Conservation (phyloP, 2,329 filamentous ascomycete genomes). For the Xylaria hypoxylon region DNA sequence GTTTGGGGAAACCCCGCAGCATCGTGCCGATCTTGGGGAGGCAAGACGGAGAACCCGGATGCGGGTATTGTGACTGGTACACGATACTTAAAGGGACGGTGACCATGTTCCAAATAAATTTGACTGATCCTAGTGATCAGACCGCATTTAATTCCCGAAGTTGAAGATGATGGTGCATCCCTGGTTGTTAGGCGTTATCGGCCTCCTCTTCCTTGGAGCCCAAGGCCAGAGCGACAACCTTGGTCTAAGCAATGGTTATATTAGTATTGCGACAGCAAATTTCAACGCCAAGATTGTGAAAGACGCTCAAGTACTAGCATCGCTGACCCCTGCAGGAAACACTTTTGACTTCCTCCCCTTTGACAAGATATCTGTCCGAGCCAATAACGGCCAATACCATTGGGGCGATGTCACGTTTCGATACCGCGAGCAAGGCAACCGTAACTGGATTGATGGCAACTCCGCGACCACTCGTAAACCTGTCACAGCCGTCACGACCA, state of each 20-base stretch:
- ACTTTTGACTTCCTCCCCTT: slow-evolving; percentile 67
- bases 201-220: slow-evolving; percentile 34
- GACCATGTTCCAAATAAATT: slow-evolving; percentile 9
- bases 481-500: slow-evolving; percentile 48
- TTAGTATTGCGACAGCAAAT: slow-evolving; percentile 55
- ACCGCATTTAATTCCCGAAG: neutral
- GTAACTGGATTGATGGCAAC: slow-evolving; percentile 60
- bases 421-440: slow-evolving; percentile 58
- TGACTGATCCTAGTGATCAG: slow-evolving; percentile 1
- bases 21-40: slow-evolving; percentile 26
- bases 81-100: slow-evolving; percentile 23
- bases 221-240: slow-evolving; percentile 51
- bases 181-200: slow-evolving; percentile 31
- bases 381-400: slow-evolving; percentile 66
- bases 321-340: slow-evolving; percentile 55
- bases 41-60: slow-evolving; percentile 14
- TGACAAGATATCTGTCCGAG: slow-evolving; percentile 60
- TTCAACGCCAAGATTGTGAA: slow-evolving; percentile 58
- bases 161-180: slow-evolving; percentile 29
- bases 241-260: slow-evolving; percentile 55
- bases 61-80: neutral
- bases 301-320: slow-evolving; percentile 62
- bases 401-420: slow-evolving; percentile 68
- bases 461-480: slow-evolving; percentile 57
- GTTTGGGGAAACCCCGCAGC: slow-evolving; percentile 30